Percentiles rank a stretch among this genome's conserved stretches.
These are phyloP conservation scores for Phyllosticta citrichinensis DNA, from an alignment of 2,329 filamentous ascomycete genomes.

Conservation along the genomic window DNA sequence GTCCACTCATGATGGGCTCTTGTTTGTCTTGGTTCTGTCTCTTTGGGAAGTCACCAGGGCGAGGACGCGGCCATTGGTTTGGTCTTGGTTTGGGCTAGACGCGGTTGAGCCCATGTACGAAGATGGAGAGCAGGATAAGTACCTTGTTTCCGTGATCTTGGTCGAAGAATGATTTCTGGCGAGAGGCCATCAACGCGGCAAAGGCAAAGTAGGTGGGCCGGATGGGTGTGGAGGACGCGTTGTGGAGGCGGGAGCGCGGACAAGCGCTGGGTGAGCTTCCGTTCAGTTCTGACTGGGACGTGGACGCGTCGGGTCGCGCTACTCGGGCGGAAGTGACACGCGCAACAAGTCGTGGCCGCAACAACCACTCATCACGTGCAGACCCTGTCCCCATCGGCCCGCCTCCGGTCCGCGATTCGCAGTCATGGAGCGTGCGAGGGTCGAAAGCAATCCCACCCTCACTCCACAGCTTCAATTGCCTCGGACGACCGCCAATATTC, in stretches of 20 bases:
- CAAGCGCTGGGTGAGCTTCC: not conserved
- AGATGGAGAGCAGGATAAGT: not conserved
- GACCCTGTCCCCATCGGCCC: not conserved
- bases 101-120: not conserved
- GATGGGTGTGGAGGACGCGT: constrained; percentile 6
- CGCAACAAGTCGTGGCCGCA: not conserved
- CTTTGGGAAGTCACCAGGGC: constrained; percentile 18
- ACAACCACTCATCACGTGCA: not conserved
- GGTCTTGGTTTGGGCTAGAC: not conserved
- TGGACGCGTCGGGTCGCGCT: not conserved
- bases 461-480: not conserved
- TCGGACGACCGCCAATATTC: not conserved
- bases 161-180: constrained; percentile 44
- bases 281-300: not conserved
- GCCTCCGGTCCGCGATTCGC: not conserved
- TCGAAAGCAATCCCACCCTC: not conserved
- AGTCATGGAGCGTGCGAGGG: not conserved
- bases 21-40: constrained; percentile 13
- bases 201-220: not conserved
- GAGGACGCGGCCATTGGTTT: constrained; percentile 24
- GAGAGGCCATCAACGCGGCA: constrained; percentile 31
- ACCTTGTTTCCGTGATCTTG: constrained; percentile 26
- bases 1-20: constrained; percentile 19
- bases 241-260: not conserved
- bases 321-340: not conserved